Evolutionary conservation across 2,329 filamentous ascomycete genomes (phyloP).

Genomic region (Chaetomium strumarium): DNA sequence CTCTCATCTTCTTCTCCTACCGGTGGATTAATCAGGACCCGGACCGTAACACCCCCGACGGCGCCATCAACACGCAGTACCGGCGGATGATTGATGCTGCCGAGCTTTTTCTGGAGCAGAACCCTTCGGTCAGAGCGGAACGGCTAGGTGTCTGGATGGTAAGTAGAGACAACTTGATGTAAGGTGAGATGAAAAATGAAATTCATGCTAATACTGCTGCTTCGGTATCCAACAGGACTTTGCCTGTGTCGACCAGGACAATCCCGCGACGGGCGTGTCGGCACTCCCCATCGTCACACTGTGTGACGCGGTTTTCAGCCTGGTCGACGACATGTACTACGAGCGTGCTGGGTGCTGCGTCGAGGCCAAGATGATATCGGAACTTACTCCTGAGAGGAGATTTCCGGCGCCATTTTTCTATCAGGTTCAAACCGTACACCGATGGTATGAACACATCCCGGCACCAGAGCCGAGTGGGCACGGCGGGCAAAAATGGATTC

Average conservation of each 20-base stretch:
- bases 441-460: constrained; percentile 28
- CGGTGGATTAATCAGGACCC: constrained; percentile 28
- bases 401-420: too few relatives aligned
- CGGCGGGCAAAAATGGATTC: background rate
- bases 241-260: constrained; percentile 34
- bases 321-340: constrained; percentile 33
- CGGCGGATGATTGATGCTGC: constrained; percentile 28
- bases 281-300: constrained; percentile 34
- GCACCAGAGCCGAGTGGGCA: background rate
- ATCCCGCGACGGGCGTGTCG: constrained; percentile 29
- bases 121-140: constrained; percentile 22
- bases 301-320: constrained; percentile 36
- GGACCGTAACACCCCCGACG: constrained; percentile 25
- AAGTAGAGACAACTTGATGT: too few relatives aligned
- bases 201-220: background rate
- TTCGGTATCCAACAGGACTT: constrained; percentile 28
- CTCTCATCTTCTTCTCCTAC: constrained; percentile 33
- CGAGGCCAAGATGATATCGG: constrained; percentile 31
- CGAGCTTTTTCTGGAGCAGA: constrained; percentile 26
- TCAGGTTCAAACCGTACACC: constrained; percentile 28
- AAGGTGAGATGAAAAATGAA: too few relatives aligned
- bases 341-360: constrained; percentile 35
- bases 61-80: constrained; percentile 30
- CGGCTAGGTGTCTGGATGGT: constrained; percentile 29
- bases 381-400: too few relatives aligned